phyloP scores from a whole-genome alignment of 495 filamentous ascomycete genomes.

The Xylaria acuta region DNA sequence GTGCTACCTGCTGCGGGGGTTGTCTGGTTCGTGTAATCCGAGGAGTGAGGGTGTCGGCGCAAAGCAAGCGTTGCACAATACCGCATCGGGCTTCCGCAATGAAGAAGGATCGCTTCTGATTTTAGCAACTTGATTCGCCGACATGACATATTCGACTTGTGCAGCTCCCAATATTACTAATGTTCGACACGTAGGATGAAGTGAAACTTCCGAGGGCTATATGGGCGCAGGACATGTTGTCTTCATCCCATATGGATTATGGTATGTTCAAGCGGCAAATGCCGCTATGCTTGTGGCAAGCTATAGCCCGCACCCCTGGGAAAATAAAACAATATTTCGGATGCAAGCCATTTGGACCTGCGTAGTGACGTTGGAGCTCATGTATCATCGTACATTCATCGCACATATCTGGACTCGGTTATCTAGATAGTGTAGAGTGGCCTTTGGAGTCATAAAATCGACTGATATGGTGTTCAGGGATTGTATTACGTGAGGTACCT shows the following conservation, averaged over 20 bases:
- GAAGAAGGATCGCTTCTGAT: conserved; percentile 17
- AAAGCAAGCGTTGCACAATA: conserved; percentile 14
- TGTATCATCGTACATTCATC: not conserved
- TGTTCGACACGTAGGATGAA: not conserved
- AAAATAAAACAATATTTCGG: not conserved
- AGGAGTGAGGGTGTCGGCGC: not conserved
- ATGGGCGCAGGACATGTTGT: not conserved
- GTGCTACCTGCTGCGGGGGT: not conserved
- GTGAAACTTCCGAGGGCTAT: not conserved
- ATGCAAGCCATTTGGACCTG: not conserved
- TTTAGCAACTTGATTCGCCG: not conserved
- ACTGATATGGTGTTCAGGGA: not conserved
- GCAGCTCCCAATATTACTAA: not conserved
- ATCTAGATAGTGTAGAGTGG: conserved; percentile 7
- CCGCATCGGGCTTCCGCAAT: not conserved
- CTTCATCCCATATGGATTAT: not conserved
- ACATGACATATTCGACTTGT: not conserved
- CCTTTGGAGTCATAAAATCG: conserved; percentile 7
- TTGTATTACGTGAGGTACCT: not conserved
- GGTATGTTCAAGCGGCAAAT: too few species aligned
- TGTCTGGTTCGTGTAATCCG: not conserved
- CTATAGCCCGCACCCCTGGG: not conserved
- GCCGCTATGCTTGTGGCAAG: too few species aligned
- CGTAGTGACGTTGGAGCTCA: not conserved
- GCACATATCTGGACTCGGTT: conserved; percentile 8